A percentile compares a stretch with the other conserved stretches of the same genome.
phyloP scores from a whole-genome alignment of 306 rosid species.

The Myrica gale region DNA sequence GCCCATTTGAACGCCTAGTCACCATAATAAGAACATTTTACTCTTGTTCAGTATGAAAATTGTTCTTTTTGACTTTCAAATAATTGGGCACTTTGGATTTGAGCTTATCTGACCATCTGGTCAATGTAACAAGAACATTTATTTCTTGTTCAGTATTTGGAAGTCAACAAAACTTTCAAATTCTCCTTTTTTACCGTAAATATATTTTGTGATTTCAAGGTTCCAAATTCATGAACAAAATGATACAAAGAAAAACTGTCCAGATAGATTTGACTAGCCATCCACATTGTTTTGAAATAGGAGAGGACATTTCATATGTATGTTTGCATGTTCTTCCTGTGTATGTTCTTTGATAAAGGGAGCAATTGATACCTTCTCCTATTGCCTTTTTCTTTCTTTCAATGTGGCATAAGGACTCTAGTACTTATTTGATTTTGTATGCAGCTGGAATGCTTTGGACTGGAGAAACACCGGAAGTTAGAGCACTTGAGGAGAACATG shows the following conservation, averaged over 20 bases:
- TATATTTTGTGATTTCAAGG: too few species aligned
- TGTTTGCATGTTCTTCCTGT: neutral
- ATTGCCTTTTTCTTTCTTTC: neutral
- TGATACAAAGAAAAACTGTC: neutral
- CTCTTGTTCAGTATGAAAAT: too few species aligned
- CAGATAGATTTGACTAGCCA: neutral
- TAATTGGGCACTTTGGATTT: too few species aligned
- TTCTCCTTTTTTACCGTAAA: too few species aligned
- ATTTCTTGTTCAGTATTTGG: too few species aligned
- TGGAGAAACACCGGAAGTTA: slow-evolving; percentile 53
- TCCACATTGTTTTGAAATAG: neutral
- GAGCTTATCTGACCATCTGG: too few species aligned
- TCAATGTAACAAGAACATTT: too few species aligned
- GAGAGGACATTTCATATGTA: neutral
- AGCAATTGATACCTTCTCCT: neutral
- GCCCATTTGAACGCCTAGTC: too few species aligned
- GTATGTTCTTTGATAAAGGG: neutral
- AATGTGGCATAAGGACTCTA: neutral
- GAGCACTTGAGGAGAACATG: slow-evolving; percentile 75
- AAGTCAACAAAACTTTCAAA: too few species aligned
- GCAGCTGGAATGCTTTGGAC: slow-evolving; percentile 94
- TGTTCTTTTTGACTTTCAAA: too few species aligned
- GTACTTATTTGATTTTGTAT: slow-evolving; percentile 20
- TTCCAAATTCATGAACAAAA: neutral
- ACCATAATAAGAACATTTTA: too few species aligned